A percentile compares a stretch with the other conserved stretches of the same genome.
These are phyloP conservation scores for Skeletonema costatum DNA, from an alignment of 108 stramenopile genomes.

Conservation along the genomic window DNA sequence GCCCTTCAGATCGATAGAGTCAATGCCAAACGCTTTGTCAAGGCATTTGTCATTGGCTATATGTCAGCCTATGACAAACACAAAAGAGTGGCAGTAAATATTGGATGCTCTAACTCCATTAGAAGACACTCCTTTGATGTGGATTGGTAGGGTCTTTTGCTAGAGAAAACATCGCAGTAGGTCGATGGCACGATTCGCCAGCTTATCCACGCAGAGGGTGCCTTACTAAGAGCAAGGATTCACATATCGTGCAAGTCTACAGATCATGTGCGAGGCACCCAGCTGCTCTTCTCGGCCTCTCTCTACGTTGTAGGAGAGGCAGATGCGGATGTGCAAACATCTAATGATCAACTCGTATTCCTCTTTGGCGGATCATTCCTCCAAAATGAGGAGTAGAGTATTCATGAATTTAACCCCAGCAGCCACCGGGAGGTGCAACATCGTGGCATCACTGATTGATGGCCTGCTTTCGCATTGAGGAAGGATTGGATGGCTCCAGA, in stretches of 20 bases:
- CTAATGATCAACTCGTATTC: constrained; percentile 24
- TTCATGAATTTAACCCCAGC: constrained; percentile 23
- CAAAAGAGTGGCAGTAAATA: constrained; percentile 41
- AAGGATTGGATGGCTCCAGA: not conserved
- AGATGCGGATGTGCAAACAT: not conserved
- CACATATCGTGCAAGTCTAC: constrained; percentile 70
- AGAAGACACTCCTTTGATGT: constrained; percentile 81
- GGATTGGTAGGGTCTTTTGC: constrained; percentile 70
- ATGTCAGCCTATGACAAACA: constrained; percentile 41
- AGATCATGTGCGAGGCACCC: constrained; percentile 60
- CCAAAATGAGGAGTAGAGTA: constrained; percentile 25
- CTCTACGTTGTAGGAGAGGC: constrained; percentile 46
- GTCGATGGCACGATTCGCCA: constrained; percentile 19
- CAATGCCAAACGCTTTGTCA: constrained; percentile 62
- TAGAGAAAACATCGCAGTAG: constrained; percentile 61
- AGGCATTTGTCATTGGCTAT: constrained; percentile 73
- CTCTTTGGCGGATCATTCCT: constrained; percentile 17
- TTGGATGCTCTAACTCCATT: constrained; percentile 71
- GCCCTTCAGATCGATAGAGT: constrained; percentile 62
- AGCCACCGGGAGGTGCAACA: constrained; percentile 26
- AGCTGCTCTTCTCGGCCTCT: constrained; percentile 59
- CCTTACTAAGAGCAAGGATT: constrained; percentile 60
- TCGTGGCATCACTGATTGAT: constrained; percentile 23
- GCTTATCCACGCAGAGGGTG: constrained; percentile 20
- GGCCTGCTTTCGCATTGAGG: constrained; percentile 31